These are phyloP conservation scores for Kodamaea neixiangensis DNA, from an alignment of 805 yeast species.

Conservation along the genomic window DNA sequence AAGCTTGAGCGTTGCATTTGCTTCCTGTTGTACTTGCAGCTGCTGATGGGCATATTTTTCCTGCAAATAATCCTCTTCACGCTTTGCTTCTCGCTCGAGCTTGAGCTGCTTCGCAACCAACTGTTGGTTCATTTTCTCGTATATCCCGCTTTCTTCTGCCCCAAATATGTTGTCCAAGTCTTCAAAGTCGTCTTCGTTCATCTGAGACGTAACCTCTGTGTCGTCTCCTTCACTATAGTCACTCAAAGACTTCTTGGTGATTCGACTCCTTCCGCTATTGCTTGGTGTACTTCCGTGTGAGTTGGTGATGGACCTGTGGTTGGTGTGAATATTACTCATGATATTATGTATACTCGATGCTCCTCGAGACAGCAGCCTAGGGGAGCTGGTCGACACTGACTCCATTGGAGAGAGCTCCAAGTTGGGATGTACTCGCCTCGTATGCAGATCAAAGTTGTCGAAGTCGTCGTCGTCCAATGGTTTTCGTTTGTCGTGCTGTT, in stretches of 20 bases:
- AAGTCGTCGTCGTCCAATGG: constrained; percentile 8
- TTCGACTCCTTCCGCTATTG: constrained; percentile 5
- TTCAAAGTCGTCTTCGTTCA: constrained; percentile 40
- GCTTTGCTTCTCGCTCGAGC: constrained; percentile 33
- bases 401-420: constrained; percentile 21
- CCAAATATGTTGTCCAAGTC: constrained; percentile 42
- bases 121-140: constrained; percentile 28
- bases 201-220: constrained; percentile 40
- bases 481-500: background rate
- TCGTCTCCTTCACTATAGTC: constrained; percentile 44
- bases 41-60: constrained; percentile 15
- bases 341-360: background rate
- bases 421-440: background rate
- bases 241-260: constrained; percentile 28
- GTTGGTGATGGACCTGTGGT: background rate
- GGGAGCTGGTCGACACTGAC: constrained; percentile 27
- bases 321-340: background rate
- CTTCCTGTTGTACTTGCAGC: constrained; percentile 17
- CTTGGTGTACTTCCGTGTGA: constrained; percentile 3
- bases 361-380: constrained; percentile 15
- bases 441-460: constrained; percentile 9
- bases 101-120: constrained; percentile 24
- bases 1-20: constrained; percentile 29
- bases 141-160: constrained; percentile 37
- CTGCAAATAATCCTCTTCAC: constrained; percentile 34